Evolutionary conservation across 257 asterid genomes (phyloP).

Genomic region (Solanum paucissectum): DNA sequence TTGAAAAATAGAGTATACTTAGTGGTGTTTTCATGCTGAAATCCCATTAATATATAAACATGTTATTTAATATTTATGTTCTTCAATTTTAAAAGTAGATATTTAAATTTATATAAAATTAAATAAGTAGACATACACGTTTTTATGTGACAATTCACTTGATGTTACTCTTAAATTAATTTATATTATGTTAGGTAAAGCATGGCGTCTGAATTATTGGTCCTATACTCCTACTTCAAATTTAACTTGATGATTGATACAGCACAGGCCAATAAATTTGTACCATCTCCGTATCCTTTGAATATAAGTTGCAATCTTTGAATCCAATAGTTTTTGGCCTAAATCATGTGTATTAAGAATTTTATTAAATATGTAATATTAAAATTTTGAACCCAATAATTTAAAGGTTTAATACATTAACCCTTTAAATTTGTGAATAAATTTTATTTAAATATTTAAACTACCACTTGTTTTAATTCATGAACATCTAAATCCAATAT

Average conservation of each 20-base stretch:
- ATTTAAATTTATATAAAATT: too few species aligned
- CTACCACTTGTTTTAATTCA: neutral
- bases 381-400: neutral
- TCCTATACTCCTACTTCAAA: neutral
- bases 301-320: neutral
- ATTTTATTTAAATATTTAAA: neutral
- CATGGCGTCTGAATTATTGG: neutral
- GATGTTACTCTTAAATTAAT: neutral
- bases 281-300: neutral
- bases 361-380: neutral
- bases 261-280: neutral
- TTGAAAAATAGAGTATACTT: neutral
- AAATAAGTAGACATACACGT: too few species aligned
- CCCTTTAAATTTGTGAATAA: too few species aligned
- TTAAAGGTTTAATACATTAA: neutral
- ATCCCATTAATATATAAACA: too few species aligned
- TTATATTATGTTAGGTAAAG: too few species aligned
- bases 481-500: neutral
- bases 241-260: neutral
- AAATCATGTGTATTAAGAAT: neutral
- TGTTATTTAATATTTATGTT: too few species aligned
- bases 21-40: neutral
- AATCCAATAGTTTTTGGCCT: neutral
- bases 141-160: too few species aligned
- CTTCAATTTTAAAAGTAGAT: fast-evolving